These are phyloP conservation scores for Seiridium unicorne DNA, from an alignment of 2,329 filamentous ascomycete genomes.

Conservation along the genomic window DNA sequence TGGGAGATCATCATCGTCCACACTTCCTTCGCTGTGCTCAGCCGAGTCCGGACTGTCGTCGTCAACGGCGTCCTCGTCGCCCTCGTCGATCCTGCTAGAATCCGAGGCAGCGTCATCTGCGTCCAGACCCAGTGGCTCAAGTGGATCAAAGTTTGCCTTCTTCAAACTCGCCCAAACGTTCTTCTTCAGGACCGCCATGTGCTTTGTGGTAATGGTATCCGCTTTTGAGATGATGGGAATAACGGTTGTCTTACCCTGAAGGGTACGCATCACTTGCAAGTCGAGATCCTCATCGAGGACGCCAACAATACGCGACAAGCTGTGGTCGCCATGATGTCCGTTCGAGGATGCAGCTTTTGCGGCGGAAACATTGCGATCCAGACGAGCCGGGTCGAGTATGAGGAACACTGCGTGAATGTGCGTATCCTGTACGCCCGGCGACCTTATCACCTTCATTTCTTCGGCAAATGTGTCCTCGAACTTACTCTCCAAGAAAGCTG, in stretches of 20 bases:
- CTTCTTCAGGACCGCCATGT: constrained; percentile 91
- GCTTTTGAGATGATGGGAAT: constrained; percentile 96
- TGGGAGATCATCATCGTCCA: constrained; percentile 36
- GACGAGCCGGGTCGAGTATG: constrained; percentile 80
- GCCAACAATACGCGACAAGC: constrained; percentile 52
- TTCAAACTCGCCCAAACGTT: constrained; percentile 87
- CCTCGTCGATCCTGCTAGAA: constrained; percentile 54
- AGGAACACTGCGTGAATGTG: constrained; percentile 97
- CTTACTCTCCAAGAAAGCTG: constrained; percentile 91
- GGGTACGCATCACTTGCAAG: constrained; percentile 80
- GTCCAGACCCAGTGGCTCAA: constrained; percentile 82
- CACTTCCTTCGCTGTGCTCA: constrained; percentile 20
- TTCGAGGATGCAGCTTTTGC: constrained; percentile 51
- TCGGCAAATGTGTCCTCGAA: constrained; percentile 97
- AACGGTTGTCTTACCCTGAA: constrained; percentile 92
- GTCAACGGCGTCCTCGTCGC: constrained; percentile 42
- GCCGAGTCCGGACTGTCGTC: constrained; percentile 22
- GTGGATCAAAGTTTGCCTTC: constrained; percentile 79
- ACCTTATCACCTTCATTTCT: constrained; percentile 95
- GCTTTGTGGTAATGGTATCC: constrained; percentile 90
- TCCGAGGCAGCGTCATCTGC: constrained; percentile 55
- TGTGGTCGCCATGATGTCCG: constrained; percentile 41
- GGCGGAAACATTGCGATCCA: constrained; percentile 78
- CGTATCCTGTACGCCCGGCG: constrained; percentile 89
- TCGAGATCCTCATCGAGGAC: constrained; percentile 86